Evolutionary conservation across 2,329 filamentous ascomycete genomes (phyloP), one percentile per base, ranked within the genome.

Genomic region (Remersonia thermophila): DNA sequence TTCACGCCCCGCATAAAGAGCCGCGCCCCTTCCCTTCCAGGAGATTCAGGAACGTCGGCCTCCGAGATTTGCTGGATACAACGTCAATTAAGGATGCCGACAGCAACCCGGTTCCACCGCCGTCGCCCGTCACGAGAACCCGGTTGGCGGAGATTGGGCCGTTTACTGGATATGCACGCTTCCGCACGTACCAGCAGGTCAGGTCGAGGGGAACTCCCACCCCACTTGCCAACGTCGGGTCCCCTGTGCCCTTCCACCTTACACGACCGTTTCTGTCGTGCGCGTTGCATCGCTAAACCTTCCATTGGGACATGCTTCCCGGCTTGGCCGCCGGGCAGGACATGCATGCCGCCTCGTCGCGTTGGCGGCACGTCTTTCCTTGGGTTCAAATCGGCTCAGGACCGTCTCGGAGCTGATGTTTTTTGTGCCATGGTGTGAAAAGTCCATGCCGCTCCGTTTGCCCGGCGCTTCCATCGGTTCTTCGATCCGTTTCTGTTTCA

Each of bases 31-130:
- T 51, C 51, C 49, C 26, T 43, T 51, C 46, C 38, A 20, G 51
- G 47, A 43, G 37, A 49, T 44, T 40, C 42, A 50, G 52, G 52
- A 53, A 53, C 49, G 44, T 49, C 9, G 46, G 45, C 40, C 43
- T 53, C 51, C 51, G 51, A 52, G 41, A 49, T 50, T 44, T 37
- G 37, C 28, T 18, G 32, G 27, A 32, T 30, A 33, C 33, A 30
- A 41, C 35, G 32, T 41, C 34, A 44, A 42, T 38, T 33, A 45
- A 44, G 32, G 29, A 33, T 38, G 39, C 33, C 35, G 36, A 40
- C 33, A 29, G 27, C 28, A 39, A 47, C 45, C 48, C 36, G 42
- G 46, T 45, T 39, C 42, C 39, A 42, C 44, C 30, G 27, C 15
- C 29, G 36, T 44, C 35, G 27, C 26, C 38, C 27, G 32, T 28